Conservation (phyloP, 805 yeast species). For the Barnettozyma californica region DNA sequence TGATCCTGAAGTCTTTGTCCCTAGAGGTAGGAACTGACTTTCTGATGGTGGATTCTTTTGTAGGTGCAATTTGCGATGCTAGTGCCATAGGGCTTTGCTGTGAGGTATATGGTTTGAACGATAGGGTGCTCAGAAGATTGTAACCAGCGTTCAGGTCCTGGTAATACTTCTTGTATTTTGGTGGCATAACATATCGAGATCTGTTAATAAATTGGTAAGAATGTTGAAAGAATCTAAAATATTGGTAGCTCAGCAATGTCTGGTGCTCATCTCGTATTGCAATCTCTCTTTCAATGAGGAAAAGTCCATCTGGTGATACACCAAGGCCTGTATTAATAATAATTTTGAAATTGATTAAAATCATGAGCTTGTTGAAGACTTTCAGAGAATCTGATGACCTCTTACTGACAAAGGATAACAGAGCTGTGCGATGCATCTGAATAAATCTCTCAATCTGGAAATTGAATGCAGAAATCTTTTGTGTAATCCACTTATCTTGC, state of each 20-base stretch:
- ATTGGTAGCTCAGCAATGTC: conserved; percentile 7
- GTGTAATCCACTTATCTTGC: neutral
- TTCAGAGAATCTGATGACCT: neutral
- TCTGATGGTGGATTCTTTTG: neutral
- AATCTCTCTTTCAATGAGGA: neutral
- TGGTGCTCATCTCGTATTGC: neutral
- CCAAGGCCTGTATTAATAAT: conserved; percentile 19
- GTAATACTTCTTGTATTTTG: conserved; percentile 14
- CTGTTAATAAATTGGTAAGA: conserved; percentile 14
- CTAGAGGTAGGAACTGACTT: neutral
- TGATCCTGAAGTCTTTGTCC: conserved; percentile 12
- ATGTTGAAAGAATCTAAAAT: conserved; percentile 13
- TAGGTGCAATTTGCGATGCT: neutral
- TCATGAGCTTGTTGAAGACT: conserved; percentile 1
- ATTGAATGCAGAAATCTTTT: neutral
- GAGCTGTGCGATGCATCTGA: neutral
- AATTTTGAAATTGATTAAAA: conserved; percentile 9
- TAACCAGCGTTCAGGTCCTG: conserved; percentile 20
- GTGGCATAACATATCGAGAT: conserved; percentile 10
- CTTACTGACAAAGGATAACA: neutral
- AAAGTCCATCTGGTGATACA: conserved; percentile 11
- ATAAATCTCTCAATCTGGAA: conserved; percentile 1
- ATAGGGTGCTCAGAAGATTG: conserved; percentile 13
- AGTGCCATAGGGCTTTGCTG: neutral
- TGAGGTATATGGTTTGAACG: conserved; percentile 1